phyloP scores from a whole-genome alignment of 352 stramenopile species.

The Pythium guiyangense region DNA sequence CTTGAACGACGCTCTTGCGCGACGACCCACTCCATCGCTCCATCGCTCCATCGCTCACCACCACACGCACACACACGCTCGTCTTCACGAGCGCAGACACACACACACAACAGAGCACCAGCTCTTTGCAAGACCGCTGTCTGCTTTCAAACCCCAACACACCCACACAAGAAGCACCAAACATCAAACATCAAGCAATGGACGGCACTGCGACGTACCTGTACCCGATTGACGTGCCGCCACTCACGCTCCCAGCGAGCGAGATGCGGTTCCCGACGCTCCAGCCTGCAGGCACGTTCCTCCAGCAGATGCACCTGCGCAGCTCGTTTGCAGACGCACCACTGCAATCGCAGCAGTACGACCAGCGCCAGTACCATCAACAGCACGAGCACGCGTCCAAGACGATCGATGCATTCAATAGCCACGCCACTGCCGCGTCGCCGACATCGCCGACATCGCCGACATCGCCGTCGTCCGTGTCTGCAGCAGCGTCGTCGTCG shows the following conservation, averaged over 20 bases:
- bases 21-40: background rate
- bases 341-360: background rate
- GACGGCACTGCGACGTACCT: constrained; percentile 3
- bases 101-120: background rate
- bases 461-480: constrained; percentile 14
- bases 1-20: background rate
- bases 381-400: background rate
- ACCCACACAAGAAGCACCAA: background rate
- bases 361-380: background rate
- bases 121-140: background rate
- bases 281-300: constrained; percentile 16
- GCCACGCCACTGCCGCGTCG: background rate
- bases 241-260: constrained; percentile 8
- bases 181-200: background rate
- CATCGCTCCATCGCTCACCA: background rate
- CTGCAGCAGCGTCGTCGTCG: constrained; percentile 10
- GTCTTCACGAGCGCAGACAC: background rate
- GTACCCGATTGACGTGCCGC: constrained; percentile 11
- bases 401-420: background rate
- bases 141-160: background rate
- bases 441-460: no score
- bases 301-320: constrained; percentile 14
- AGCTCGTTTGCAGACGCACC: constrained; percentile 1
- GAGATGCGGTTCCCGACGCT: constrained; percentile 12
- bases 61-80: background rate